Base-by-base conservation (phyloP, 352 stramenopile species). In the Phytopythium kandeliae region DNA sequence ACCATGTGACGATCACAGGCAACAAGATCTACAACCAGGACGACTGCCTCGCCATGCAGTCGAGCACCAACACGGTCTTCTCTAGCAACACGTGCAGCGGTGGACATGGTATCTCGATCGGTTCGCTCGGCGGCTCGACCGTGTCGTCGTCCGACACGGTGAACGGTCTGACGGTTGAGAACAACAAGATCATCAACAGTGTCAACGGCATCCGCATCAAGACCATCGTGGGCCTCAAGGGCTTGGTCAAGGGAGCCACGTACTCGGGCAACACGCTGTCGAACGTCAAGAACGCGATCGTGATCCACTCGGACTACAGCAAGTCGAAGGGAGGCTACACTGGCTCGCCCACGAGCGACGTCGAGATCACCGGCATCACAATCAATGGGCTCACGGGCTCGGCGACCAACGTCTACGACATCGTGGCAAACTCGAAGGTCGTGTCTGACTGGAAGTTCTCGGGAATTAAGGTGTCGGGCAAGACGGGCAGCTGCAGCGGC, bases 51-150 rank as follows among this genome's bases (percentile, higher is more conserved):
- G 65, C 44, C 52, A 71, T 58, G 66, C 65, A 65, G 54, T 67
- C 53, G n/a, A 71, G 50, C 41, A 62, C 43, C 59, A 57, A 59
- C 59, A 66, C 51, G 25, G 26, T 55, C 35, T 38, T 49, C 12
- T 50, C 26, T 24, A 41, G 54, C 30, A 60, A 65, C 28, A 51
- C 47, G 25, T 62, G 60, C 53, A 53, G 25, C 16, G 54, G 50
- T n/a, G 47, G 54, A 7, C 48, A 65, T 38, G 61, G 65, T 3
- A 63, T 74, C 49, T 74, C 65, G 9, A 62, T 74, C 43, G 61
- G 65, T 33, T 74, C 65, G 36, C 31, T 74, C 26, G 65, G 61
- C 15, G 65, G 58, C 17, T 11, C 19, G 4, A 36, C 35, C 0
- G 19, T 64, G 8, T 50, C 67, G 30, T 24, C 44, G 8, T 56